Evolutionary conservation across 805 yeast species (phyloP).

Genomic region (Ogataea trehaloabstinens): DNA sequence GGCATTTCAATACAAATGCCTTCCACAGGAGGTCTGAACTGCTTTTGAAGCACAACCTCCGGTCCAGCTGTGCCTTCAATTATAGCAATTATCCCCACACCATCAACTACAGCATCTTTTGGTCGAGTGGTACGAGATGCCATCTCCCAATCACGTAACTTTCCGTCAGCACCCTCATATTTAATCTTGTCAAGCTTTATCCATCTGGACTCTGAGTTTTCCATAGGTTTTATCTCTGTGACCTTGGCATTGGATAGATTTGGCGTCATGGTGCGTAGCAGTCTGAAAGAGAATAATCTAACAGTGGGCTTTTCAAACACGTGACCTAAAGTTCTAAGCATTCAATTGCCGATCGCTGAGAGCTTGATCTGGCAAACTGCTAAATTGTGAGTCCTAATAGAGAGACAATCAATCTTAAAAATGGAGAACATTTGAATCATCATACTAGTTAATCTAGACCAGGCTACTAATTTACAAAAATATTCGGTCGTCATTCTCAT

Average conservation of each 20-base stretch:
- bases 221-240: slow-evolving; percentile 30
- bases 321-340: too few species aligned
- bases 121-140: slow-evolving; percentile 78
- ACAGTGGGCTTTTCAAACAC: too few species aligned
- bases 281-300: slow-evolving; percentile 2
- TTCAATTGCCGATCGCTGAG: too few species aligned
- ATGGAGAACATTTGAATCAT: too few species aligned
- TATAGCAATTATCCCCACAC: slow-evolving; percentile 85
- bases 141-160: slow-evolving; percentile 82
- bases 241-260: slow-evolving; percentile 31
- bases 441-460: too few species aligned
- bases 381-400: too few species aligned
- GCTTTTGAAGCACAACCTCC: slow-evolving; percentile 69
- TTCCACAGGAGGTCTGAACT: slow-evolving; percentile 88
- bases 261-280: slow-evolving; percentile 7
- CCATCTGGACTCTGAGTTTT: slow-evolving; percentile 56
- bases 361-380: too few species aligned
- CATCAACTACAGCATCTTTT: slow-evolving; percentile 65
- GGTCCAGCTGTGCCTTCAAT: slow-evolving; percentile 45
- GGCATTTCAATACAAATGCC: slow-evolving; percentile 92
- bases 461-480: too few species aligned
- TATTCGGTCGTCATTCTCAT: too few species aligned
- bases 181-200: slow-evolving; percentile 62
- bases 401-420: too few species aligned
- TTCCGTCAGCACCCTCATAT: slow-evolving; percentile 73